Percentiles rank a stretch among this genome's conserved stretches.
phyloP scores from a whole-genome alignment of 2,329 filamentous ascomycete species.

The Arthrobotrys iridis region DNA sequence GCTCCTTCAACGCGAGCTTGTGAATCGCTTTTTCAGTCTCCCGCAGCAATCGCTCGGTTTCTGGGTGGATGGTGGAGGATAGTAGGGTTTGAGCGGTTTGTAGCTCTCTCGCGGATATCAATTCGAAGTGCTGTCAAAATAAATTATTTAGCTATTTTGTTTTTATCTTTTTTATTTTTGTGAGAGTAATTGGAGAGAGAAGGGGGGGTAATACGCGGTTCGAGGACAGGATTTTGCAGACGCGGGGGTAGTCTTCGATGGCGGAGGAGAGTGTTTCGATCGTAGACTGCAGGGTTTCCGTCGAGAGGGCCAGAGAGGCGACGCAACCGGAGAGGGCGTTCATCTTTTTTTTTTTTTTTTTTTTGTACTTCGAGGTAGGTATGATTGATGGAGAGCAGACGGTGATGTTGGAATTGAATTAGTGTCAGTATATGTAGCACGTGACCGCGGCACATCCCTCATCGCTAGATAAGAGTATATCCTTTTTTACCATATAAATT shows the following conservation, averaged over 20 bases:
- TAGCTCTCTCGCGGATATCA: constrained; percentile 85
- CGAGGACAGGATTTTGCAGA: constrained; percentile 68
- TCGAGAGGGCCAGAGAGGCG: constrained; percentile 69
- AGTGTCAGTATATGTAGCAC: no score
- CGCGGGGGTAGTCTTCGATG: constrained; percentile 67
- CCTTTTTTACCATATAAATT: no score
- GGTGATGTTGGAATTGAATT: no score
- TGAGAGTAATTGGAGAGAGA: not conserved
- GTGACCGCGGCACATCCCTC: no score
- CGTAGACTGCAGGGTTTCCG: constrained; percentile 70
- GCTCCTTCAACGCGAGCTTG: constrained; percentile 81
- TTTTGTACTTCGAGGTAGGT: not conserved
- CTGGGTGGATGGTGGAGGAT: constrained; percentile 88
- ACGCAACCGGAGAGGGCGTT: constrained; percentile 65
- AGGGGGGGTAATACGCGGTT: constrained; percentile 65
- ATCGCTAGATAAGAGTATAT: no score
- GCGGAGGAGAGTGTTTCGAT: constrained; percentile 67
- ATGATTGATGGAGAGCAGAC: not conserved
- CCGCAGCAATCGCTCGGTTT: constrained; percentile 79
- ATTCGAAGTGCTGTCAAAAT: constrained; percentile 80
- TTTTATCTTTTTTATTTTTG: not conserved
- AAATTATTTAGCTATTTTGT: not conserved
- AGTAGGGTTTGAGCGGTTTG: constrained; percentile 83
- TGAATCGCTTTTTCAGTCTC: constrained; percentile 86
- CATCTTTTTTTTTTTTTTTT: constrained; percentile 15